phyloP scores from a whole-genome alignment of 1,284 basidiomycete genomes.

The Cryptococcus sp. region DNA sequence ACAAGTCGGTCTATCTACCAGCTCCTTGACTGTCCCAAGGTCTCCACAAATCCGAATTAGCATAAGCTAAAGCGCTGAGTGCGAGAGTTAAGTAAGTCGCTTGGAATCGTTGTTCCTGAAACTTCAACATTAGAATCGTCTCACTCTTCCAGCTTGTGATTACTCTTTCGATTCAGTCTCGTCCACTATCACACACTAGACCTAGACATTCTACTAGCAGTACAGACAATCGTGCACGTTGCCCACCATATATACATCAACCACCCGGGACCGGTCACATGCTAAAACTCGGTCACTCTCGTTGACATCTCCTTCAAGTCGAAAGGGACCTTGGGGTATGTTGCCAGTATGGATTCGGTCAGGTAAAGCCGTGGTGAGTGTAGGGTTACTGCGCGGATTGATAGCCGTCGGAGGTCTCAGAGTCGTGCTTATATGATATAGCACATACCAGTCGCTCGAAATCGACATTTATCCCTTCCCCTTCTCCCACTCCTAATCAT shows the following conservation, averaged over 20 bases:
- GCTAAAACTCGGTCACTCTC: background rate
- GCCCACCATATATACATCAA: background rate
- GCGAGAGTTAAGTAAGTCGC: too few species aligned
- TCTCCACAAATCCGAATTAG: too few species aligned
- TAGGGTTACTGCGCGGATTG: background rate
- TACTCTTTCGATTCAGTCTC: background rate
- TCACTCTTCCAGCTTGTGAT: background rate
- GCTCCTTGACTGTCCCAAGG: too few species aligned
- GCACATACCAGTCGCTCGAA: slow-evolving; percentile 12
- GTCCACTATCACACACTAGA: background rate
- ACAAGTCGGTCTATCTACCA: too few species aligned
- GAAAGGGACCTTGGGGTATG: background rate
- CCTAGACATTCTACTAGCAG: background rate
- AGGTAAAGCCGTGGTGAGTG: slow-evolving; percentile 13
- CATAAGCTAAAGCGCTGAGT: too few species aligned
- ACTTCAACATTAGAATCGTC: too few species aligned
- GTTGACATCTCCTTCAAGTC: background rate
- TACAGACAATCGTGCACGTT: background rate
- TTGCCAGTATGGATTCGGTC: slow-evolving; percentile 13
- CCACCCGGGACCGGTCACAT: background rate
- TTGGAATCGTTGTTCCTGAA: too few species aligned
- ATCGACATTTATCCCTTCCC: slow-evolving; percentile 5
- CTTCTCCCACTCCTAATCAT: slow-evolving; percentile 10
- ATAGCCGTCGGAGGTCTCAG: background rate
- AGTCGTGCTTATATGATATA: slow-evolving; percentile 8